phyloP scores from a whole-genome alignment of 1,284 basidiomycete genomes.

The Rhodotorula glutinis region DNA sequence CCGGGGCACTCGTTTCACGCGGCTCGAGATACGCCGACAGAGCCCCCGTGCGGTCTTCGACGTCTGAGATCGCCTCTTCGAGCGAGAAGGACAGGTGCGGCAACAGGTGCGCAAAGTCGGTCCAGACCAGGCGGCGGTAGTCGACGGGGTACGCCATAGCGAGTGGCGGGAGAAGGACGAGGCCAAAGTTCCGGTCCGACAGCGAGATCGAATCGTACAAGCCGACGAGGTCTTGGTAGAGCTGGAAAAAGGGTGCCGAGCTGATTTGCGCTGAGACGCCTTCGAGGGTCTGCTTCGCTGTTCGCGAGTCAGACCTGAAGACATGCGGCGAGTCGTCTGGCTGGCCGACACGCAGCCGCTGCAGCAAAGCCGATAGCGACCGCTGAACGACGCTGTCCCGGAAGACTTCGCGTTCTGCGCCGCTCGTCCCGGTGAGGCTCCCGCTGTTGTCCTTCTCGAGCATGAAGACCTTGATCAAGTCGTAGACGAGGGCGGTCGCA shows the following conservation, averaged over 20 bases:
- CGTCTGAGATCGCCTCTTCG: slow-evolving; percentile 19
- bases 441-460: slow-evolving; percentile 63
- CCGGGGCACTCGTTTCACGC: slow-evolving; percentile 22
- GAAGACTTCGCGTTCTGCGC: slow-evolving; percentile 61
- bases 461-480: slow-evolving; percentile 92
- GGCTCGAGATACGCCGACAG: slow-evolving; percentile 25
- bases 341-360: slow-evolving; percentile 54
- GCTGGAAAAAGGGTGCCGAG: slow-evolving; percentile 69
- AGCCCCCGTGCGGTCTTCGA: neutral
- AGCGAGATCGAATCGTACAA: slow-evolving; percentile 90
- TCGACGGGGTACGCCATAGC: slow-evolving; percentile 74
- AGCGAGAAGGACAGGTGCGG: slow-evolving; percentile 35
- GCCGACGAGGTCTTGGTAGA: slow-evolving; percentile 85
- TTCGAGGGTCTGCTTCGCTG: slow-evolving; percentile 11
- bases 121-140: slow-evolving; percentile 81
- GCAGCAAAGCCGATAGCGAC: slow-evolving; percentile 61
- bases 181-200: slow-evolving; percentile 70
- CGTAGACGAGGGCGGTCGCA: slow-evolving; percentile 61
- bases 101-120: slow-evolving; percentile 62
- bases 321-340: slow-evolving; percentile 25
- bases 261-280: slow-evolving; percentile 20
- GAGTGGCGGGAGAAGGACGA: slow-evolving; percentile 71
- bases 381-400: slow-evolving; percentile 61
- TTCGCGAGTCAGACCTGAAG: neutral
- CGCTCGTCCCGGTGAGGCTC: slow-evolving; percentile 51